Evolutionary conservation across 2,329 filamentous ascomycete species (phyloP), one percentile per base, ranked within the genome.

Genomic region (Fusarium citri): DNA sequence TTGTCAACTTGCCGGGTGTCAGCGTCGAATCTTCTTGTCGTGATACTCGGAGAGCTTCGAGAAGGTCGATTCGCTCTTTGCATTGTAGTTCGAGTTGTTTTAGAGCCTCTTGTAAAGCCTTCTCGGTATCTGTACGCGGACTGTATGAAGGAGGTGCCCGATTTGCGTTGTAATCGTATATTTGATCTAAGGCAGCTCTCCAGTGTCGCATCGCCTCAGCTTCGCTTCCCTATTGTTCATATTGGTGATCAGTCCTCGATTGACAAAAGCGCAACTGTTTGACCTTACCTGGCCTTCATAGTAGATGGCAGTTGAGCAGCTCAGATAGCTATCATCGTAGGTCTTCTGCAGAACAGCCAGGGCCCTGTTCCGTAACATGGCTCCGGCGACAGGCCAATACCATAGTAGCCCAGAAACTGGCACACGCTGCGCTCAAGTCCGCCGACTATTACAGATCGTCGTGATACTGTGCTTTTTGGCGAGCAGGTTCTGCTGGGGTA

Each of bases 301-400:
- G 82, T 97, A 98, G 55, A 97, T 93, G 41, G 95, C 95, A 3
- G 94, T 98, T 16, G 94, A 98, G 82, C 94, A 98, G 78, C 92
- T 94, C 74, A 98, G 83, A 82, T 97, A 98, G 80, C 92, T 94
- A 80, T 98, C 94, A 83, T 98, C 95, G 83, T 98, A 98, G 59
- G 94, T 97, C 87, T 97, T 98, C 83, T 98, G 95, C 80, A 98
- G 89, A 68, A 90, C 89, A 80, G 92, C 89, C 77, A 90, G 86
- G 68, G 80, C 80, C 76, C 81, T 85, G 78, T 81, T 86, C 75
- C 83, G 83, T 78, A 85, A 84, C 86, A 88, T 88, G 72, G 76
- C 82, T 80, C 70, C 70, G 59, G 59, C 59, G 42, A 46, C 30
- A 60, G 64, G 46, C 30, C 59, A 64, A 66, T 62, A 65, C 62